Evolutionary conservation across 805 yeast genomes (phyloP), one percentile per base, ranked within the genome.

Genomic region (Clavispora vitiphila): DNA sequence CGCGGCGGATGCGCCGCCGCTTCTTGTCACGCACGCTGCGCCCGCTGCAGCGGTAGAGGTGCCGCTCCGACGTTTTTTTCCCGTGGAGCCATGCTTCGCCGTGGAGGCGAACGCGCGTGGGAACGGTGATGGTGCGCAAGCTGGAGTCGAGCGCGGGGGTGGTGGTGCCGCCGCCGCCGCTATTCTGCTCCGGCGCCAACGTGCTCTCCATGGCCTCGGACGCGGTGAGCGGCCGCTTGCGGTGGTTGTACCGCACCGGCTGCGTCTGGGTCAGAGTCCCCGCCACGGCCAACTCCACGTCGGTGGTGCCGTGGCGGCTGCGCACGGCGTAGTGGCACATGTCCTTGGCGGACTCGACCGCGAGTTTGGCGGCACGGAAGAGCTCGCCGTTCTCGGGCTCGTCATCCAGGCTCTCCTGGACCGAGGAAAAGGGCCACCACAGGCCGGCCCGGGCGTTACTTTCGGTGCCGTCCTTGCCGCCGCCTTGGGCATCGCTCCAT

Each of bases 251-350:
- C 35, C 47, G 51, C 1, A 67, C 71, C 4, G 74, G 74, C 22
- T 47, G 54, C 1, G 34, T 24, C 40, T 64, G 65, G 2, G 71
- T 58, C 5, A 47, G 39, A 2, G 73, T 67, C 11, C 59, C 66
- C 35, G 52, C 43, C 1, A 69, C 74, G 1, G 70, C 60, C 29
- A 69, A 42, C 39, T 65, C 69, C 20, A 35, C 39, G 9, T 36
- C 43, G 32, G 34, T 18, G 9, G 41, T 19, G 15, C 39, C 38
- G 23, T 35, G 38, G 2, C 16, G 24, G 23, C 55, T 52, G 37
- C 50, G 61, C 23, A 58, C 55, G 12, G 72, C 74, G 43, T 66
- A 65, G 40, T 63, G 60, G 23, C 62, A 52, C 10, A 58, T 46
- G 34, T 65, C 71, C 25, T 51, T 57, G 1, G 68, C 46, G 14